Percentiles rank a stretch among this genome's conserved stretches.
Conservation (phyloP, 2,329 filamentous ascomycete genomes). For the Botrytis fragariae region DNA sequence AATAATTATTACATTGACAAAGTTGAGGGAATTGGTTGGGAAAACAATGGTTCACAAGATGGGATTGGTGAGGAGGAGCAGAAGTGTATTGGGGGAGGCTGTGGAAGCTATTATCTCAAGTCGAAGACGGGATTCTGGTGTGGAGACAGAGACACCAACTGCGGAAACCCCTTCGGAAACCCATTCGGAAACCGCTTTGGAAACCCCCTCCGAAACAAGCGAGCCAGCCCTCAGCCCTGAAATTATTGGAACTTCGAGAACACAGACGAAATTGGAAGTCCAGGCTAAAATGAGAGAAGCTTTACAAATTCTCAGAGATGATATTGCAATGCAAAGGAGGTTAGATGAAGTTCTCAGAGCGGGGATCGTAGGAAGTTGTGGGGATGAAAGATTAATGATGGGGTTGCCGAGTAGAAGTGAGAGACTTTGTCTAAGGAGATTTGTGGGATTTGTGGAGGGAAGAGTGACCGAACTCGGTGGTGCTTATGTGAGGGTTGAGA, state of each 20-base stretch:
- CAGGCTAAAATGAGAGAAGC: slow-evolving; percentile 2
- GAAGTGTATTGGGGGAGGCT: slow-evolving; percentile 4
- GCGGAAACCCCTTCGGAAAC: not conserved
- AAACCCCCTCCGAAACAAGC: not conserved
- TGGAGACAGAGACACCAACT: not conserved
- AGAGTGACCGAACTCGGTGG: slow-evolving; percentile 12
- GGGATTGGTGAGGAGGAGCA: slow-evolving; percentile 16
- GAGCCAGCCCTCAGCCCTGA: not conserved
- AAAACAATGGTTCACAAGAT: slow-evolving; percentile 19
- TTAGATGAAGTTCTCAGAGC: slow-evolving; percentile 17
- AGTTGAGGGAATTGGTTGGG: slow-evolving; percentile 19
- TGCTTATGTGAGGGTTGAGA: slow-evolving; percentile 15
- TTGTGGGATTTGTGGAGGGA: slow-evolving; percentile 18
- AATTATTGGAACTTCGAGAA: not conserved
- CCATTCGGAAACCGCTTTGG: not conserved
- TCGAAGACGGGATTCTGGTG: slow-evolving; percentile 4
- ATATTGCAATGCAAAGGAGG: slow-evolving; percentile 16
- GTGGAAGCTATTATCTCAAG: slow-evolving; percentile 11
- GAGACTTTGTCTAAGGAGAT: slow-evolving; percentile 16
- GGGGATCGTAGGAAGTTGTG: slow-evolving; percentile 13
- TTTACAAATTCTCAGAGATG: slow-evolving; percentile 2
- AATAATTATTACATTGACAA: slow-evolving; percentile 16
- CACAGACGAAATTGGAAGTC: not conserved
- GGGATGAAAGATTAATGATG: slow-evolving; percentile 19
- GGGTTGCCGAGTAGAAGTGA: slow-evolving; percentile 15